Evolutionary conservation across 805 yeast species (phyloP), one percentile per base, ranked within the genome.

Genomic region (Jamesozyma rosinii): DNA sequence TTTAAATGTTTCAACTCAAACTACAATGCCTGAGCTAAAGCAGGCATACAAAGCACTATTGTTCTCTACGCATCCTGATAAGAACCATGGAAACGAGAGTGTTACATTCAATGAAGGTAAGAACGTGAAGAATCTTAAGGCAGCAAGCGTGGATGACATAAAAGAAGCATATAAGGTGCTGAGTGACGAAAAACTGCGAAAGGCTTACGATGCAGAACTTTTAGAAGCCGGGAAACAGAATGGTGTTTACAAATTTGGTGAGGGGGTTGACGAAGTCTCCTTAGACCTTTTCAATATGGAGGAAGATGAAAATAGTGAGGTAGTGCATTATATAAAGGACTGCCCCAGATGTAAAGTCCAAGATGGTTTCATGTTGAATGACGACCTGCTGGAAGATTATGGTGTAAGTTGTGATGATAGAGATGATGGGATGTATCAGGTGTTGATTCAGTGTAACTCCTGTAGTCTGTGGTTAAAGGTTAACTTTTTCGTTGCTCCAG

Each of bases 381-480:
- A 87, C 49, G 55, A 63, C 1, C 83, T 82, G 43, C 67, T 90
- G 43, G 78, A 65, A 15, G 66, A 70, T 4, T 70, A 69, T 43
- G 81, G 78, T 0, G 69, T 74, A 0, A 42, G 18, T 22, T 35
- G 45, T 18, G 50, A 58, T 2, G 64, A 66, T 29, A 56, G 53
- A 18, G 35, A 43, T 14, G 40, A 69, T 0, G 72, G 69, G 30
- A 79, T 77, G 14, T 81, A 69, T 49, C 83, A 81, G 49, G 71
- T 89, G 1, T 69, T 85, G 19, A 77, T 85, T 0, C 95, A 89
- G 54, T 90, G 97, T 58, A 58, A 66, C 11, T 79, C 83, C 27
- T 90, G 97, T 60, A 84, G 95, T 58, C 58, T 88, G 26, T 90
- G 96, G 95, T 63, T 90, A 21, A 77, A 77, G 40, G 88, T 90